These are phyloP conservation scores for Moniliophthora roreri DNA, from an alignment of 1,284 basidiomycete species.

Conservation along the genomic window DNA sequence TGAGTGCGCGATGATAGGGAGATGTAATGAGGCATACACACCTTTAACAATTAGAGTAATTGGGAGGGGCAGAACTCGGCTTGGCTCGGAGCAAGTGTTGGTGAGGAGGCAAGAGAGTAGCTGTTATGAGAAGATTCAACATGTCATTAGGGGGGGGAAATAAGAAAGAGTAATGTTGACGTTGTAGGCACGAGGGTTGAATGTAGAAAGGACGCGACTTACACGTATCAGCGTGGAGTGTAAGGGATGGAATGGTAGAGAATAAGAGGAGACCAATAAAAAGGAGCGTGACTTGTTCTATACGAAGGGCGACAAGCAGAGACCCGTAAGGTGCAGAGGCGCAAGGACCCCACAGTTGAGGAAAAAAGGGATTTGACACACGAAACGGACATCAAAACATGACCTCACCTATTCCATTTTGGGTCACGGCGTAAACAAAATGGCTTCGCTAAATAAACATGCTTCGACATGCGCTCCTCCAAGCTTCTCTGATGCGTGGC, in stretches of 20 bases:
- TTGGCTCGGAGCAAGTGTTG: not conserved
- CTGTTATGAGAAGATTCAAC: not conserved
- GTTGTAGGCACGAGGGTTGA: constrained; percentile 10
- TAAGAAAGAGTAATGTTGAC: constrained; percentile 3
- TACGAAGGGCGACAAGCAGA: constrained; percentile 15
- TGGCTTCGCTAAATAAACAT: too few relatives aligned
- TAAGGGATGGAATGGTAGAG: constrained; percentile 16
- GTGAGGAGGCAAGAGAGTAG: constrained; percentile 1
- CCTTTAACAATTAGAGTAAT: too few relatives aligned
- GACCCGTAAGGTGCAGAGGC: constrained; percentile 7
- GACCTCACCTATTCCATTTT: constrained; percentile 1
- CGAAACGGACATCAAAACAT: constrained; percentile 5
- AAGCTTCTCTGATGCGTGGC: too few relatives aligned
- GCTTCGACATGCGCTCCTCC: too few relatives aligned
- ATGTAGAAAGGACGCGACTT: constrained; percentile 24
- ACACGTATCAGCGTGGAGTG: constrained; percentile 20
- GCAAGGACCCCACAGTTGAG: constrained; percentile 1
- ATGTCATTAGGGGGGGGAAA: constrained; percentile 3
- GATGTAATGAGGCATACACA: not conserved
- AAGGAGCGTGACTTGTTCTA: constrained; percentile 19
- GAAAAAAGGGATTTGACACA: not conserved
- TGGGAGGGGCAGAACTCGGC: not conserved
- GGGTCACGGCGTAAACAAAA: constrained; percentile 1
- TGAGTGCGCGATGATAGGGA: constrained; percentile 5
- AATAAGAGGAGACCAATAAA: constrained; percentile 17